Conservation (phyloP, 2,329 filamentous ascomycete species). For the Talaromyces funiculosus region DNA sequence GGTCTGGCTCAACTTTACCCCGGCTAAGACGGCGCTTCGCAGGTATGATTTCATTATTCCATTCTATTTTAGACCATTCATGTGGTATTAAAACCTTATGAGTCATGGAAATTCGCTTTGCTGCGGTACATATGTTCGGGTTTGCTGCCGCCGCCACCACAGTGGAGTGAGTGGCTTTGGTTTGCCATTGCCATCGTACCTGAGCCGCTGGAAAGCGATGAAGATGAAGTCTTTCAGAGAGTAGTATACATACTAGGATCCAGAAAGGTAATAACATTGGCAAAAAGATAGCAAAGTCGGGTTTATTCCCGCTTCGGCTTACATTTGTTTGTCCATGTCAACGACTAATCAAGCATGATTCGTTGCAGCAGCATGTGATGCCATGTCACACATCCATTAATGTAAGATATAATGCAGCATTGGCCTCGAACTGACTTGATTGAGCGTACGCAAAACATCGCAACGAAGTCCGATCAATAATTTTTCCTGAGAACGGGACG, state of each 20-base stretch:
- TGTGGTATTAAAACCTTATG: neutral
- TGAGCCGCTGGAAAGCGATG: neutral
- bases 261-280: no score
- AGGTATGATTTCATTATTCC: neutral
- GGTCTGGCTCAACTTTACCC: neutral
- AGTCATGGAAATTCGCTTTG: neutral
- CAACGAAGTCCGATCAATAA: constrained; percentile 2
- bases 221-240: neutral
- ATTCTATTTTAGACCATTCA: neutral
- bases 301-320: neutral
- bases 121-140: neutral
- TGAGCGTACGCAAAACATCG: neutral
- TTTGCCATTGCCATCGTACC: neutral
- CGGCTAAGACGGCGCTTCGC: neutral
- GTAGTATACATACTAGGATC: no score
- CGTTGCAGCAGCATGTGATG: neutral
- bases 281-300: neutral
- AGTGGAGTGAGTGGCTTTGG: neutral
- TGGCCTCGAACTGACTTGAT: neutral
- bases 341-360: neutral
- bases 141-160: neutral
- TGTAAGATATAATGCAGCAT: neutral
- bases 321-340: neutral
- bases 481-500: neutral
- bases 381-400: neutral